A percentile compares a stretch with the other conserved stretches of the same genome.
Conservation (phyloP, 768 basidiomycete genomes). For the Infundibulicybe gibba region DNA sequence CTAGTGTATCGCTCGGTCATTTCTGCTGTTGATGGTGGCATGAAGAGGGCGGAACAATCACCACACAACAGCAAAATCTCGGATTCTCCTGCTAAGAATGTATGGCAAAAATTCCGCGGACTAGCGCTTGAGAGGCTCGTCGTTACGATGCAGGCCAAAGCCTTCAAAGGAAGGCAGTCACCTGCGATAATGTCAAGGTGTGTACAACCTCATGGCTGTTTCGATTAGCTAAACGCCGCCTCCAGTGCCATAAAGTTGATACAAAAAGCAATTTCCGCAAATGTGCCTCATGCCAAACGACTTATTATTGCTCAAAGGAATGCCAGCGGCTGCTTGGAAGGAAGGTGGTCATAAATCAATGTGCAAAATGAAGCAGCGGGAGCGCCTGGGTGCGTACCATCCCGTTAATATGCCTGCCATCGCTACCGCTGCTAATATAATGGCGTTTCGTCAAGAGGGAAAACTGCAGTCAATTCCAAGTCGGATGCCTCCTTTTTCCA, state of each 20-base stretch:
- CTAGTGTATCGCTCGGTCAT: constrained; percentile 35
- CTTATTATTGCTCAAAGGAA: constrained; percentile 35
- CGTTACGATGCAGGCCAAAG: constrained; percentile 17
- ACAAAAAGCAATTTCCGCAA: constrained; percentile 27
- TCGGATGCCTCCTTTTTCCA: constrained; percentile 29
- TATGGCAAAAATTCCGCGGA: constrained; percentile 20
- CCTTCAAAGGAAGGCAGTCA: constrained; percentile 21
- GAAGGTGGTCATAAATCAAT: constrained; percentile 29
- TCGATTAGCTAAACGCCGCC: too few relatives aligned
- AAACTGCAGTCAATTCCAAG: constrained; percentile 27
- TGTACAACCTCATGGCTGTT: neutral
- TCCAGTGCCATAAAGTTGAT: constrained; percentile 31
- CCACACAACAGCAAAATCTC: constrained; percentile 12
- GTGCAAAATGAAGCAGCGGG: constrained; percentile 34
- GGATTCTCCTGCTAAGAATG: constrained; percentile 17
- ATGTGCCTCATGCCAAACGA: constrained; percentile 28
- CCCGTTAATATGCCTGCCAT: neutral
- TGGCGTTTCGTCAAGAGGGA: constrained; percentile 18
- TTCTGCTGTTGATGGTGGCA: constrained; percentile 22
- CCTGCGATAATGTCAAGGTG: constrained; percentile 33
- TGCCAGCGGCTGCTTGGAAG: constrained; percentile 33
- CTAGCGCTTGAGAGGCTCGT: constrained; percentile 21
- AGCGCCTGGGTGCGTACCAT: constrained; percentile 22
- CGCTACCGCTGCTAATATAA: neutral
- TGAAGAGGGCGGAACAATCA: constrained; percentile 17